Evolutionary conservation across 75 land plant genomes (phyloP), one percentile per base, ranked within the genome.

Genomic region (Selaginella moellendorffii): DNA sequence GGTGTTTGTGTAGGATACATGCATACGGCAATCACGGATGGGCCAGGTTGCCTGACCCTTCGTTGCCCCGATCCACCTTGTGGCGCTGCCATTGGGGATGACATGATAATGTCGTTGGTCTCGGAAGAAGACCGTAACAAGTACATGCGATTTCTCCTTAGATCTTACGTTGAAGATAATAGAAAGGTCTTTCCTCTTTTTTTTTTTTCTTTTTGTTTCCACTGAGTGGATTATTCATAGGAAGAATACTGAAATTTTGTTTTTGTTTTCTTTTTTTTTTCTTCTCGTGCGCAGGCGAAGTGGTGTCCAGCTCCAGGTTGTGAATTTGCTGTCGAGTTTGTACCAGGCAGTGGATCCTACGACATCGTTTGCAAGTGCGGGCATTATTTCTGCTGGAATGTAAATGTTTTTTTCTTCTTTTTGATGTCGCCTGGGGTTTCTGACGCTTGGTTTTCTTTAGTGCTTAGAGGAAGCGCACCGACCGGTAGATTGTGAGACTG

Each of bases 271-370:
- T 10, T 18, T 46, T 10, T 10, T 36, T 5, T 36, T 36, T 62
- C 17, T 2, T 2, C 46, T 30, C 24, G 59, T 68, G 21, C 54
- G 58, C 68, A 92, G 95, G 83, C 81, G 21, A 93, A 93, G 67
- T 93, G 98, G 98, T 93, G 98, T 66, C 98, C 98, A 26, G 98
- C 90, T 20, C 98, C 98, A 30, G 96, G 87, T 21, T 93, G 98
- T 71, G 96, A 86, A n/a, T 83, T 63, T 77, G 98, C 91, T 31
- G 87, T 89, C 22, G 90, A 82, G 31, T 89, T 79, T 72, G 73
- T 66, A 24, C 72, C 66, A 59, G 98, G 87, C 12, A 68, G 80
- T 74, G 83, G 78, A 14, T 73, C 62, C 66, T 89, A 75, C 70
- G 98, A 93, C 72, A 74, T 93, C 18, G 54, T 67, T 25, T 93